phyloP scores from a whole-genome alignment of 306 rosid species.

The Citrullus amarus region DNA sequence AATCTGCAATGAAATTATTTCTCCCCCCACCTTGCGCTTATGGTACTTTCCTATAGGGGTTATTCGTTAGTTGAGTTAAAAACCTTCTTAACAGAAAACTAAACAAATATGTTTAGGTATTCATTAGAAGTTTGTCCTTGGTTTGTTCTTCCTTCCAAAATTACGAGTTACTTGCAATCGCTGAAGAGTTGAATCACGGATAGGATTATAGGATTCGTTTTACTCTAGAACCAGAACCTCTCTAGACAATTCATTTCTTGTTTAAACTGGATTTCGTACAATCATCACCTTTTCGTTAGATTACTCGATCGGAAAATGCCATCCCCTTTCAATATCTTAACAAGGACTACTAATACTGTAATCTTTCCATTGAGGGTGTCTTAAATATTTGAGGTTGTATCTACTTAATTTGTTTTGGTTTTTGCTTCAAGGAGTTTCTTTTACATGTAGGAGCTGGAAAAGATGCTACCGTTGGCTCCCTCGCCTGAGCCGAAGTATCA shows the following conservation, averaged over 20 bases:
- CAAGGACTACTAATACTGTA: background rate
- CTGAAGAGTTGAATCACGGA: background rate
- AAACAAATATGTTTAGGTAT: background rate
- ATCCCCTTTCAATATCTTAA: background rate
- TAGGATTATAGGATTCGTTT: background rate
- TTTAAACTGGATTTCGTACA: background rate
- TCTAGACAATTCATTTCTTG: background rate
- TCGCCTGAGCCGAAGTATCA: constrained; percentile 82
- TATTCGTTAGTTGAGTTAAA: background rate
- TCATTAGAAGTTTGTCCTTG: background rate
- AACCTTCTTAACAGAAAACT: background rate
- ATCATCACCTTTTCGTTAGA: background rate
- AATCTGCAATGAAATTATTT: background rate
- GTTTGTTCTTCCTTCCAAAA: background rate
- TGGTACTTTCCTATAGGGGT: background rate
- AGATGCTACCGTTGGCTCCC: constrained; percentile 48
- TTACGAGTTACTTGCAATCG: background rate
- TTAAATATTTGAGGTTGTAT: background rate
- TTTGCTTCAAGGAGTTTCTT: constrained; percentile 2
- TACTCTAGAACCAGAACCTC: background rate
- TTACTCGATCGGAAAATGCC: background rate
- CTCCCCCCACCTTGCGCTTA: background rate
- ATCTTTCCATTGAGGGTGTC: background rate
- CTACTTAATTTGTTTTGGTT: background rate
- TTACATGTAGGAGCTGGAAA: constrained; percentile 68